These are phyloP conservation scores for Neostapfia colusana DNA, from an alignment of 176 grass and related monocot species.

Conservation along the genomic window DNA sequence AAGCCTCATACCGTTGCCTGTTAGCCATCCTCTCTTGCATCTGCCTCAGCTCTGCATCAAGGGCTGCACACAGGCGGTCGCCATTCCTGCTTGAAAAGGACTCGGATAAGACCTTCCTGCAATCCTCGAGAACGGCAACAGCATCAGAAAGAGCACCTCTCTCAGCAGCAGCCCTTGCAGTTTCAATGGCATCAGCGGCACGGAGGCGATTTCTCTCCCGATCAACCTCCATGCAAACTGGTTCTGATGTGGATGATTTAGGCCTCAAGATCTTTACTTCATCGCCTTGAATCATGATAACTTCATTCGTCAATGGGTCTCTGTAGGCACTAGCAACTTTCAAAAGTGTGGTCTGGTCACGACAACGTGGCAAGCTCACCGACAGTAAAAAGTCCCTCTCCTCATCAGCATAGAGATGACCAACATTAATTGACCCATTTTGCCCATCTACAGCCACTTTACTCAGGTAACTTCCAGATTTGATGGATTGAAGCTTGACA, in stretches of 20 bases:
- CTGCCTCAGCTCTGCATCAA: constrained; percentile 84
- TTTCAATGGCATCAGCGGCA: constrained; percentile 67
- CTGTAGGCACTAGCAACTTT: constrained; percentile 63
- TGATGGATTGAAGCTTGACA: constrained; percentile 65
- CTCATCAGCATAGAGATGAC: constrained; percentile 92
- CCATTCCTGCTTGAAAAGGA: constrained; percentile 64
- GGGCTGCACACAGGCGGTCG: constrained; percentile 66
- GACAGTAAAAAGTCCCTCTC: constrained; percentile 85
- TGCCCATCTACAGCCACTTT: constrained; percentile 63
- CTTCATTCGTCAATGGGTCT: constrained; percentile 69
- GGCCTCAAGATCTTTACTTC: constrained; percentile 63
- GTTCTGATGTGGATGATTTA: constrained; percentile 35
- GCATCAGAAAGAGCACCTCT: constrained; percentile 70
- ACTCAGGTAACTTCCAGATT: constrained; percentile 89
- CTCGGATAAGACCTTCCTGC: constrained; percentile 46
- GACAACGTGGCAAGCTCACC: constrained; percentile 56
- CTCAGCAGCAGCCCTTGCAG: constrained; percentile 77
- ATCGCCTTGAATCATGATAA: constrained; percentile 46
- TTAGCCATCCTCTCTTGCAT: constrained; percentile 95
- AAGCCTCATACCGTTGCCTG: constrained; percentile 64
- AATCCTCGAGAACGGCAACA: constrained; percentile 69
- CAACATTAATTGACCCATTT: constrained; percentile 70
- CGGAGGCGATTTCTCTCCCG: constrained; percentile 81
- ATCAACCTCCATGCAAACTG: constrained; percentile 78
- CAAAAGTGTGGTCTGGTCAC: constrained; percentile 54